phyloP scores from a whole-genome alignment of 106 monocot genomes.

The Ottelia alismoides region DNA sequence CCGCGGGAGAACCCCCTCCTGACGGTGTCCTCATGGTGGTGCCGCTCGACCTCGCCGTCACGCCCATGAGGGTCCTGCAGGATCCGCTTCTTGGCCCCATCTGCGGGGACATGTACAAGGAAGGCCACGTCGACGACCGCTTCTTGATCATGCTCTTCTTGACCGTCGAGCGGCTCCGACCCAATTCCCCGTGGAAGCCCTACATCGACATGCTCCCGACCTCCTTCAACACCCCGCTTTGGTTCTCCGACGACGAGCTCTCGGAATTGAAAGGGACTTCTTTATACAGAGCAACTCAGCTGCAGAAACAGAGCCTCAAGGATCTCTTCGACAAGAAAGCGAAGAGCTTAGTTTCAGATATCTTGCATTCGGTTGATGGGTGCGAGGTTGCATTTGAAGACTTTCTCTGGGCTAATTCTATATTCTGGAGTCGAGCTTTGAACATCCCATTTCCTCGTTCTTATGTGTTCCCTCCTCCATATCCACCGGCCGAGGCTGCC shows the following conservation, averaged over 20 bases:
- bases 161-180: slow-evolving; percentile 64
- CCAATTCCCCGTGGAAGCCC: slow-evolving; percentile 83
- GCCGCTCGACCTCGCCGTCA: slow-evolving; percentile 89
- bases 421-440: slow-evolving; percentile 93
- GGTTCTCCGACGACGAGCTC: slow-evolving; percentile 85
- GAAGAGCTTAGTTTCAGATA: slow-evolving; percentile 57
- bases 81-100: slow-evolving; percentile 52
- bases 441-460: slow-evolving; percentile 87
- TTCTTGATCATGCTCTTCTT: slow-evolving; percentile 80
- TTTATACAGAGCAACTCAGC: slow-evolving; percentile 51
- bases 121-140: slow-evolving; percentile 76
- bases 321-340: slow-evolving; percentile 58
- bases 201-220: slow-evolving; percentile 85
- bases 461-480: slow-evolving; percentile 77
- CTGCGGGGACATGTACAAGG: slow-evolving; percentile 56
- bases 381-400: slow-evolving; percentile 61
- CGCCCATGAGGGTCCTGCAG: slow-evolving; percentile 90
- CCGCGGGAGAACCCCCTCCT: slow-evolving; percentile 11
- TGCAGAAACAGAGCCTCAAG: slow-evolving; percentile 63
- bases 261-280: slow-evolving; percentile 81
- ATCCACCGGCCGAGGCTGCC: slow-evolving; percentile 11
- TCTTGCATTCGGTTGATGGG: slow-evolving; percentile 27
- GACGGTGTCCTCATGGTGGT: slow-evolving; percentile 76
- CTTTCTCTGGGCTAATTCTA: slow-evolving; percentile 95
- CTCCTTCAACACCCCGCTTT: slow-evolving; percentile 70